Evolutionary conservation across 331 rosid genomes (phyloP), one percentile per base, ranked within the genome.

Genomic region (Arachis monticola): DNA sequence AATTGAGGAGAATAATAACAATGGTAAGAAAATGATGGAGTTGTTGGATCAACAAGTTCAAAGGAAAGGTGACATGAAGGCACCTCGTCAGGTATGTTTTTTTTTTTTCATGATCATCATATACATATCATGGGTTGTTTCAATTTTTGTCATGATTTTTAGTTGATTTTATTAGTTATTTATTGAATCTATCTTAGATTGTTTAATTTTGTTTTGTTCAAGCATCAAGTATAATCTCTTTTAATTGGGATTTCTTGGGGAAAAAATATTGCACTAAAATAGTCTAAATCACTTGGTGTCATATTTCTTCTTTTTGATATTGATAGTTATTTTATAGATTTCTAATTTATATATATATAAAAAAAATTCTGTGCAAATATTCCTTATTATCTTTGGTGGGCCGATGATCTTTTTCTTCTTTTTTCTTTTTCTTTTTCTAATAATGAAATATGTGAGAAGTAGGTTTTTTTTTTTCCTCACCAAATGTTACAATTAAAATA

Each of bases 21-120:
- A 67, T 60, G 79, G 51, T 1, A 71, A 66, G 27, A 64, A 74
- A 51, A 73, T 5, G 60, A 47, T 32, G 38, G 44, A 35, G 40
- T 35, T 46, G 47, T 45, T 38, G 48, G 72, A 77, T 44, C 73
- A 72, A 59, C 83, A 79, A 62, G 10, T 13, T 74, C 82, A 51
- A 63, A 73, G 76, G 70, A 82, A 86, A 4, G 84, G 32, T 64
- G 72, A 69, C 22, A 10, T 56, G 69, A 90, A 85, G 38, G 70
- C 70, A 9, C 84, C 59, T 7, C 84, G 85, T 64, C 81, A 82
- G 83, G 88, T 89, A 53, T 53, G 77, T 67, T 77, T 73, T 56
- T 64, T 64, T 40, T 30, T 2, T 63, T 77, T 60, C 56, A 52
- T 60, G 10, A 62, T 30, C 76, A 35, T 35, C 40, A 35, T 35